These are phyloP conservation scores for Pichia sp. DNA, from an alignment of 1,139 yeast genomes.

Conservation along the genomic window DNA sequence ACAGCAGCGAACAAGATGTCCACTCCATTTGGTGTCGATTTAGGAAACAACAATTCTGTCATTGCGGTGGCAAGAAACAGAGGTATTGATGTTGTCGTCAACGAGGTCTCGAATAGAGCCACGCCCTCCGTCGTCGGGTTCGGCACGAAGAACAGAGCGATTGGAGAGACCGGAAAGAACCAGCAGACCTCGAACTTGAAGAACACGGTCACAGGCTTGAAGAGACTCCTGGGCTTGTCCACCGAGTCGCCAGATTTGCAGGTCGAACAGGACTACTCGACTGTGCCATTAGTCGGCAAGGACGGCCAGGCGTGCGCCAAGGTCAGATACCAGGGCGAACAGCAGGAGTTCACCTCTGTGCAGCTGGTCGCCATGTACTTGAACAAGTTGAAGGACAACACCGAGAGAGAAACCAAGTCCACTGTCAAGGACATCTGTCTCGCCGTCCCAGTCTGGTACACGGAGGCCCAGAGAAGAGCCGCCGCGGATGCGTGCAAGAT, in stretches of 20 bases:
- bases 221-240: conserved; percentile 82
- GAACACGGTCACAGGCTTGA: conserved; percentile 91
- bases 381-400: conserved; percentile 80
- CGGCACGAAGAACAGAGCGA: conserved; percentile 80
- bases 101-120: conserved; percentile 95
- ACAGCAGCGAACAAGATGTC: conserved; percentile 41
- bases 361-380: conserved; percentile 95
- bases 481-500: conserved; percentile 91
- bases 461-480: conserved; percentile 95
- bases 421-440: conserved; percentile 81
- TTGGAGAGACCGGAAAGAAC: conserved; percentile 94
- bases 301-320: conserved; percentile 79
- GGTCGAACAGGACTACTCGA: conserved; percentile 68
- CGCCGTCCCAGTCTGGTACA: conserved; percentile 97
- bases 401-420: conserved; percentile 77
- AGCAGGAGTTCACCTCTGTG: conserved; percentile 74
- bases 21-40: conserved; percentile 96
- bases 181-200: conserved; percentile 95
- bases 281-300: conserved; percentile 58
- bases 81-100: conserved; percentile 96
- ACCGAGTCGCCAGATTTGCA: conserved; percentile 74
- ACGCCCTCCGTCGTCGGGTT: conserved; percentile 95
- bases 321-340: conserved; percentile 80
- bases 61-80: conserved; percentile 97
- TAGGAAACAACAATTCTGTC: conserved; percentile 91